These are phyloP conservation scores for Baudoinia panamericana DNA, from an alignment of 495 filamentous ascomycete species.

Conservation along the genomic window DNA sequence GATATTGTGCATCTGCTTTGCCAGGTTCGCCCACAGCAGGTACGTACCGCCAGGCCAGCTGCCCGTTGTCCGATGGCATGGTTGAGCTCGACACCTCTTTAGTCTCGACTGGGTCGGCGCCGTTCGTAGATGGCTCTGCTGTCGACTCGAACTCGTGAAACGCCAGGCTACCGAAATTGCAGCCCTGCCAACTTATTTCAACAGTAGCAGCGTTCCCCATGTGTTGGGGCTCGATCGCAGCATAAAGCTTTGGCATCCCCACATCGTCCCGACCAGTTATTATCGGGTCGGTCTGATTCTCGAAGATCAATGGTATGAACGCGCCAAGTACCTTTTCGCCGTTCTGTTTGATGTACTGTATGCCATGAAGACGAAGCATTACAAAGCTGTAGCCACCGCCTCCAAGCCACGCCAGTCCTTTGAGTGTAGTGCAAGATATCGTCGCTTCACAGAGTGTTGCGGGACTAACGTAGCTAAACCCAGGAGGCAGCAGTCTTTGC, in stretches of 20 bases:
- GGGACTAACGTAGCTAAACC: too few species aligned
- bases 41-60: constrained; percentile 37
- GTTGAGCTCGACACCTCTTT: background rate
- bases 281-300: constrained; percentile 40
- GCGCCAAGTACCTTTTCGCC: constrained; percentile 36
- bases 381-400: constrained; percentile 41
- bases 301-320: constrained; percentile 44
- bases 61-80: constrained; percentile 27
- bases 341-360: constrained; percentile 39
- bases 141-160: background rate
- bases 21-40: constrained; percentile 34
- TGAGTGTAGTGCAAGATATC: constrained; percentile 36
- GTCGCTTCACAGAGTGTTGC: constrained; percentile 39
- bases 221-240: constrained; percentile 34
- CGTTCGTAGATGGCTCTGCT: too few species aligned
- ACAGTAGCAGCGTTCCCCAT: constrained; percentile 19
- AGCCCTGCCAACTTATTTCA: too few species aligned
- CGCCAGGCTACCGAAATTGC: background rate
- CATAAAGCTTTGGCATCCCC: constrained; percentile 44
- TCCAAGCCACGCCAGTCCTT: constrained; percentile 41
- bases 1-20: constrained; percentile 35
- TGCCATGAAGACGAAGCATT: constrained; percentile 44
- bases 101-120: background rate
- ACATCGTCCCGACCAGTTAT: constrained; percentile 42
- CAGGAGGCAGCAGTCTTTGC: too few species aligned